A percentile compares a stretch with the other conserved stretches of the same genome.
Conservation (phyloP, 2,329 filamentous ascomycete species). For the Talaromyces sp. region DNA sequence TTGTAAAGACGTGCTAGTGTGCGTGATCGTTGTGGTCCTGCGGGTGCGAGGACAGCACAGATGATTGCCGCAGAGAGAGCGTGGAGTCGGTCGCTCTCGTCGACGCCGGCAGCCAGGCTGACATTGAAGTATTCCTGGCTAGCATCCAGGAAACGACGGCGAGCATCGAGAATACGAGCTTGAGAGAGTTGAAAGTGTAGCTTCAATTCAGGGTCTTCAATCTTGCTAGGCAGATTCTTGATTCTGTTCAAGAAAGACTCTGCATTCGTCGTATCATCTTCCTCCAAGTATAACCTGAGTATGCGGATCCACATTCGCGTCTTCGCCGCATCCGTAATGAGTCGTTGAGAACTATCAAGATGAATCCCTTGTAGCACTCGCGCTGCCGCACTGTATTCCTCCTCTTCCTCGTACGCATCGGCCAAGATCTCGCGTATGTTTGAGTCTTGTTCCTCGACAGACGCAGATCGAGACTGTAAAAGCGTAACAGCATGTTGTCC, state of each 20-base stretch:
- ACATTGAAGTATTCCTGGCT: slow-evolving; percentile 85
- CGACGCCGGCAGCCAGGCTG: slow-evolving; percentile 71
- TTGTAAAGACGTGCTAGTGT: slow-evolving; percentile 84
- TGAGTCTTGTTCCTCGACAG: slow-evolving; percentile 81
- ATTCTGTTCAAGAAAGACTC: slow-evolving; percentile 90
- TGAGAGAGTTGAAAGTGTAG: slow-evolving; percentile 88
- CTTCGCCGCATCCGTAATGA: slow-evolving; percentile 76
- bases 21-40: slow-evolving; percentile 77
- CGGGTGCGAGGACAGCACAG: slow-evolving; percentile 87
- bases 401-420: slow-evolving; percentile 74
- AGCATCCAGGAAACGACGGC: slow-evolving; percentile 83
- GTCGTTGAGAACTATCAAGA: slow-evolving; percentile 82
- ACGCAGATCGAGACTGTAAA: slow-evolving; percentile 64
- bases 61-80: slow-evolving; percentile 84
- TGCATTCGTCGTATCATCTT: slow-evolving; percentile 81
- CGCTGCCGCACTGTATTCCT: slow-evolving; percentile 77
- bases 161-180: slow-evolving; percentile 87
- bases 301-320: slow-evolving; percentile 89
- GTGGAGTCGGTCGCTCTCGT: slow-evolving; percentile 79
- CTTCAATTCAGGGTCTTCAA: slow-evolving; percentile 68
- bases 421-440: slow-evolving; percentile 76
- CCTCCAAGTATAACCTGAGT: slow-evolving; percentile 88
- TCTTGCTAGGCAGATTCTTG: slow-evolving; percentile 80
- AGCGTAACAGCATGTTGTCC: slow-evolving; percentile 68
- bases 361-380: slow-evolving; percentile 76